Conservation (phyloP, 192 early-diverging fungal genomes). For the Podila minutissima region DNA sequence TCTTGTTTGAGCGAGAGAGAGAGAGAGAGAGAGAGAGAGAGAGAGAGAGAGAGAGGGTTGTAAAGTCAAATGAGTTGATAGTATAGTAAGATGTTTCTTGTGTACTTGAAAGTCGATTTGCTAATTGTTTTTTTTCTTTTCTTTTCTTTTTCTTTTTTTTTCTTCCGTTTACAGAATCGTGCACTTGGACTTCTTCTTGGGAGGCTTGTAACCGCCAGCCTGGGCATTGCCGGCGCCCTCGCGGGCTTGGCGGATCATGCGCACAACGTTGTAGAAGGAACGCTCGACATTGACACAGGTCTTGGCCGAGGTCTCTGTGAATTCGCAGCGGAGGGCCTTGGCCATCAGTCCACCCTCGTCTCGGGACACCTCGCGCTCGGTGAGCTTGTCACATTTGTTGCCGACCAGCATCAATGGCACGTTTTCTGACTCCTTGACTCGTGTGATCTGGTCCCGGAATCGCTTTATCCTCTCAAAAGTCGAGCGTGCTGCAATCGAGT, state of each 20-base stretch:
- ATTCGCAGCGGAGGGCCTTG: conserved; percentile 76
- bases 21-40: no score
- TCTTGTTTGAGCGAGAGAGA: no score
- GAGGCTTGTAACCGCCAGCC: conserved; percentile 22
- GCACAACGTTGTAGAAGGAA: conserved; percentile 85
- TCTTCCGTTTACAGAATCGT: conserved; percentile 30
- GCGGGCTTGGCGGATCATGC: conserved; percentile 77
- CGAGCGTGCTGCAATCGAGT: conserved; percentile 87
- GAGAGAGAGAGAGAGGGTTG: background rate
- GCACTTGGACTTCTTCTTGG: conserved; percentile 49
- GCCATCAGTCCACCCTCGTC: conserved; percentile 88
- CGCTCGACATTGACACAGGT: conserved; percentile 93
- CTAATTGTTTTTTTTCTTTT: background rate
- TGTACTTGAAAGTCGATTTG: background rate
- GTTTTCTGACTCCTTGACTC: conserved; percentile 90
- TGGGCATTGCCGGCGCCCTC: conserved; percentile 50
- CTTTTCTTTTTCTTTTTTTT: background rate
- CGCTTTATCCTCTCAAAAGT: conserved; percentile 90
- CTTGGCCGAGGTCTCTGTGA: conserved; percentile 92
- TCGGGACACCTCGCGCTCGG: conserved; percentile 85
- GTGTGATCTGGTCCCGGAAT: conserved; percentile 88
- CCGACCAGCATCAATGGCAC: conserved; percentile 94
- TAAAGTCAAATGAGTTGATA: no score
- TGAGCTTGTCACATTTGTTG: conserved; percentile 91
- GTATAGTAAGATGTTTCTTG: background rate